Evolutionary conservation across 306 rosid species (phyloP).

Genomic region (apple (Malus domestica)): DNA sequence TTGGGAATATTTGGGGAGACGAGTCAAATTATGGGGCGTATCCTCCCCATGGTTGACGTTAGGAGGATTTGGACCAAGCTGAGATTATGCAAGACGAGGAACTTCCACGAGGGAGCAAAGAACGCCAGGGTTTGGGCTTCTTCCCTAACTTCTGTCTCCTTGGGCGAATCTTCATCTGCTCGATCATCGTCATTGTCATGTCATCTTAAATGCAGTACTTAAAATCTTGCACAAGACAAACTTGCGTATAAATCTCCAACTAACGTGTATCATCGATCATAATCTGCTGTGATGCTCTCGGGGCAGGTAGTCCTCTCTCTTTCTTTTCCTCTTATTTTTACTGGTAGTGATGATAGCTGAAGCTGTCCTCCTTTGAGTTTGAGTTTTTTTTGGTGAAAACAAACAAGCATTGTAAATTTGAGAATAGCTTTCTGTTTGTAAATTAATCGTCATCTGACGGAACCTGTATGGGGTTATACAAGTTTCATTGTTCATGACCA

Average conservation of each 20-base stretch:
- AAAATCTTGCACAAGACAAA: constrained; percentile 21
- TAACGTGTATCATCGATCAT: constrained; percentile 13
- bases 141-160: constrained; percentile 64
- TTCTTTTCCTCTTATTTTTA: neutral
- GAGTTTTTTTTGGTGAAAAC: constrained; percentile 28
- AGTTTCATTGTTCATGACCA: neutral
- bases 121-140: constrained; percentile 75
- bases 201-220: constrained; percentile 12
- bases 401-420: constrained; percentile 46
- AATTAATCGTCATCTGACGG: constrained; percentile 19
- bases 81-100: constrained; percentile 53
- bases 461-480: constrained; percentile 9
- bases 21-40: constrained; percentile 48
- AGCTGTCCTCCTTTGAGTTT: constrained; percentile 27
- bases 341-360: constrained; percentile 16
- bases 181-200: constrained; percentile 11
- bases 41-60: constrained; percentile 48
- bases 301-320: constrained; percentile 16
- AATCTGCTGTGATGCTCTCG: constrained; percentile 24
- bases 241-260: constrained; percentile 18
- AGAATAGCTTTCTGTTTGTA: constrained; percentile 32
- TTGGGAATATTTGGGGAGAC: constrained; percentile 71
- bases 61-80: constrained; percentile 66
- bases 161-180: constrained; percentile 49
- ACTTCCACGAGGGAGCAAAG: constrained; percentile 57